Conservation (phyloP, 768 basidiomycete species). For the Auricularia sp. region DNA sequence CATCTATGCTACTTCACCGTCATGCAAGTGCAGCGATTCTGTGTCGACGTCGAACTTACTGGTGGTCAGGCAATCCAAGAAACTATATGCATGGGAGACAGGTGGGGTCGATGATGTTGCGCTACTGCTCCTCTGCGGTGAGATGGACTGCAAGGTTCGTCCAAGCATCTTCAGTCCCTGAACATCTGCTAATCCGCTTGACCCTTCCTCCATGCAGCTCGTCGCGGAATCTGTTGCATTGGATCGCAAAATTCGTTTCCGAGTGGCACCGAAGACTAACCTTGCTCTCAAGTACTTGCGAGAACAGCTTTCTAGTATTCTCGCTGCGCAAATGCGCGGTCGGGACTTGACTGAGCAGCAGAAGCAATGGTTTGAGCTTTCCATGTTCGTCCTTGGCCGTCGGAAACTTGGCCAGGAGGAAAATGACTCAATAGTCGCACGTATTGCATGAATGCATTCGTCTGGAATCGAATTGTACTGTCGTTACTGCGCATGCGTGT, state of each 20-base stretch:
- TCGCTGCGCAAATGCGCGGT: constrained; percentile 59
- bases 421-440: neutral
- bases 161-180: neutral
- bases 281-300: constrained; percentile 77
- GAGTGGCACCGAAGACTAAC: constrained; percentile 55
- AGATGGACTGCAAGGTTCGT: constrained; percentile 75
- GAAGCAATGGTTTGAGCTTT: constrained; percentile 62
- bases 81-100: constrained; percentile 87
- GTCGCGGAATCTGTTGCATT: constrained; percentile 59
- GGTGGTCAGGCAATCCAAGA: constrained; percentile 78
- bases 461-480: too few species aligned
- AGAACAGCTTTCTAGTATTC: constrained; percentile 42
- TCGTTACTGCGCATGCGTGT: too few species aligned
- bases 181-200: neutral
- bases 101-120: constrained; percentile 79
- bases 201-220: constrained; percentile 36
- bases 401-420: constrained; percentile 26
- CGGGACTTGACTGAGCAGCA: constrained; percentile 51
- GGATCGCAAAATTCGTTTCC: constrained; percentile 79
- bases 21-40: constrained; percentile 40
- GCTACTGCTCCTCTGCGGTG: constrained; percentile 77
- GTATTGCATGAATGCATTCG: too few species aligned
- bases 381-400: constrained; percentile 46
- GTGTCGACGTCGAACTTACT: neutral
- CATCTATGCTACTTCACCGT: constrained; percentile 80